Percentiles rank a stretch among this genome's conserved stretches.
Conservation (phyloP, 2,329 filamentous ascomycete species). For the Aspergillus ruber region DNA sequence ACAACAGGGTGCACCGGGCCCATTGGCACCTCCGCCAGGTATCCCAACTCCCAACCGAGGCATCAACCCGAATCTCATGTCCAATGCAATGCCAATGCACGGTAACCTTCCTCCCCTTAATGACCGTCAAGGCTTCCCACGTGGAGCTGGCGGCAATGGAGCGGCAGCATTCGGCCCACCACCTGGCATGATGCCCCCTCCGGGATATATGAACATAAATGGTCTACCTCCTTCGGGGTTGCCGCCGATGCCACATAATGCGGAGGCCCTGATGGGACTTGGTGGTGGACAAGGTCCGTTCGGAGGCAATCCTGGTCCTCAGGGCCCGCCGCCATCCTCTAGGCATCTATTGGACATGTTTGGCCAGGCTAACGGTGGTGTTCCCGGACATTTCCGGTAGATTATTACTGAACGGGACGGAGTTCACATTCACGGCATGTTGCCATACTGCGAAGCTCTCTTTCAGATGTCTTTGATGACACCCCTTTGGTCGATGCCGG, state of each 20-base stretch:
- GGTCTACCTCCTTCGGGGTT: conserved; percentile 34
- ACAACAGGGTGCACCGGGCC: conserved; percentile 29
- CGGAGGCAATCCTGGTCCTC: conserved; percentile 30
- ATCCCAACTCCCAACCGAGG: conserved; percentile 32
- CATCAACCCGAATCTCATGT: conserved; percentile 32
- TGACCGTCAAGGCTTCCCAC: conserved; percentile 33
- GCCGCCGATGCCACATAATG: conserved; percentile 34
- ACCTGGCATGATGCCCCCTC: conserved; percentile 41
- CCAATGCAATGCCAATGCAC: conserved; percentile 31
- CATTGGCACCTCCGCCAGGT: conserved; percentile 33
- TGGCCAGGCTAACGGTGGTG: conserved; percentile 30
- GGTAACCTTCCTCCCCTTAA: conserved; percentile 27
- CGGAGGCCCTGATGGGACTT: conserved; percentile 33
- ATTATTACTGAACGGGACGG: neutral
- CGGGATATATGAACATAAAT: conserved; percentile 41
- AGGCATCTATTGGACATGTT: conserved; percentile 41
- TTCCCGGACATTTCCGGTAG: conserved; percentile 32
- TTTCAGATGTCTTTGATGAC: neutral
- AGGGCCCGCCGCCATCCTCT: conserved; percentile 32
- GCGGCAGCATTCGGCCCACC: conserved; percentile 28
- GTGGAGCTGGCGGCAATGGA: conserved; percentile 23
- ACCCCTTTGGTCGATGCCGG: conserved; percentile 1
- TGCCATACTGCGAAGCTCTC: neutral
- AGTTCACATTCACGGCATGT: neutral
- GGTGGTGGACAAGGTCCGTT: conserved; percentile 29